Base-by-base conservation (phyloP, 768 basidiomycete species). In the Sporobolomyces pararoseus region DNA sequence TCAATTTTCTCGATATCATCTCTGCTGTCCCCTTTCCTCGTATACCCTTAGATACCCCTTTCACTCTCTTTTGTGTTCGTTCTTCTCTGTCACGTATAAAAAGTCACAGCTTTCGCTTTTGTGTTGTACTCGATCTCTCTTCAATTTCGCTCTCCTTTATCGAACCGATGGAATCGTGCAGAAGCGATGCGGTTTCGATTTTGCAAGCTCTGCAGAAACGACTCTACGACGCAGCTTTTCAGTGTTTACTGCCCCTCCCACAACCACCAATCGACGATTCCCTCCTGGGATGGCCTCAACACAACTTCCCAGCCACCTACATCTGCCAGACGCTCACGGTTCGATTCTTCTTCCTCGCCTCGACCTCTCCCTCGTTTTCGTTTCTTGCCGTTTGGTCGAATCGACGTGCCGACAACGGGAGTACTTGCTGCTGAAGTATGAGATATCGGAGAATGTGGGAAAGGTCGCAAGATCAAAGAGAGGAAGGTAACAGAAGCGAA, bases 291-390 rank as follows among this genome's bases (percentile, higher is more conserved):
- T 12, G 37, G 44, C 16, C n/a, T 51, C 31, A 68, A 2, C 23
- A 73, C 64, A 14, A 66, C 5, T 17, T 62, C 67, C 67, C 67
- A 73, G 14, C 71, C 70, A 1, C 65, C 65, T 23, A 35, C 61
- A 7, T 59, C 60, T 32, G 37, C 58, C 9, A 60, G 16, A 34
- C 50, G 6, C 21, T 29, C 70, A 2, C 39, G 37, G 19, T 64
- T 29, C 13, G 66, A 66, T 27, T 73, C 71, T n/a, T 73, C 71
- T 49, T 73, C 71, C 60, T 73, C 71, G 9, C 71, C 71, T 0
- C 60, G 29, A 17, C 71, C 71, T 10, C 71, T 51, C 9, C 71
- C 71, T 17, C 71, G 51, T 34, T 73, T 73, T 25, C 64, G 63
- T 55, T 69, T 73, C 50, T 66, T 68, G 27, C 71, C 71, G 51